phyloP scores from a whole-genome alignment of 129 eudicot species.

The Centrapalus pauciflorus region DNA sequence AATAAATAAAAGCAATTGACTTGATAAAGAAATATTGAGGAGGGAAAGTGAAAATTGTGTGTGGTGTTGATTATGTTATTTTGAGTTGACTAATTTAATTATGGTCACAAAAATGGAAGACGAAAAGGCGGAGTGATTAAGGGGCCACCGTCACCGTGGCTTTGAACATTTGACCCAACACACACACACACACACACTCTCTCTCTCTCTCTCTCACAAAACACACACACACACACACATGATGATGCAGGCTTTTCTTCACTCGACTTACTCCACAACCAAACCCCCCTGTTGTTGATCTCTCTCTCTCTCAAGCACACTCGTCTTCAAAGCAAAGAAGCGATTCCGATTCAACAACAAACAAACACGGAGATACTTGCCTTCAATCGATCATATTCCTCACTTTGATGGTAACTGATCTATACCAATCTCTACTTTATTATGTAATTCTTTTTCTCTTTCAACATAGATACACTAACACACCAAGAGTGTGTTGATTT shows the following conservation, averaged over 20 bases:
- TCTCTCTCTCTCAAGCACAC: constrained; percentile 8
- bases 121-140: constrained; percentile 24
- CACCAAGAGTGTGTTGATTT: neutral
- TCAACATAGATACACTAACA: neutral
- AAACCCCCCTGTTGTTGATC: constrained; percentile 11
- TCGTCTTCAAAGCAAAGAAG: constrained; percentile 4
- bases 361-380: constrained; percentile 2
- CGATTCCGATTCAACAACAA: constrained; percentile 13
- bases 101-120: neutral
- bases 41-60: no score
- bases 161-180: constrained; percentile 16
- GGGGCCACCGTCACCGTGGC: no score
- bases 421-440: neutral
- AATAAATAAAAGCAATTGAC: no score
- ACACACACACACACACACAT: neutral
- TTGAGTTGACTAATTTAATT: neutral
- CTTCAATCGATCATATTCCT: constrained; percentile 4
- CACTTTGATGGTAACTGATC: neutral
- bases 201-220: no score
- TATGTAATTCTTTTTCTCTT: neutral
- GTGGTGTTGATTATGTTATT: neutral
- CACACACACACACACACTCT: neutral
- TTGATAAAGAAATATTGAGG: neutral
- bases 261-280: constrained; percentile 22
- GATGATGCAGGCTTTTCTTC: constrained; percentile 6